Evolutionary conservation across 192 early-diverging fungal species (phyloP).

Genomic region (Backusella psychrophila): DNA sequence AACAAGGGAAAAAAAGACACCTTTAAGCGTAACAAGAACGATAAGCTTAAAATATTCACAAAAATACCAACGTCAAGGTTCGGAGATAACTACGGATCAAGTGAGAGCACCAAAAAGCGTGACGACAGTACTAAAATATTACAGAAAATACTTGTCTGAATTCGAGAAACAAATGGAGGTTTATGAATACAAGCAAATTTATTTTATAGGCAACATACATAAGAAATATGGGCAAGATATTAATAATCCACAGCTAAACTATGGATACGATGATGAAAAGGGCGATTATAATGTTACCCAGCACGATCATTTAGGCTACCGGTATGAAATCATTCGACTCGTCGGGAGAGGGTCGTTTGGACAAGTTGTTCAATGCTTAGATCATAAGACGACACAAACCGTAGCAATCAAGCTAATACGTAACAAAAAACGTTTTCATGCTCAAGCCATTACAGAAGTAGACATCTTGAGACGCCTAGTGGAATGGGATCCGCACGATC

Average conservation of each 20-base stretch:
- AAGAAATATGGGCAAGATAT: conserved; percentile 54
- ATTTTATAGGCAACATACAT: conserved; percentile 77
- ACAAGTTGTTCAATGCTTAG: conserved; percentile 88
- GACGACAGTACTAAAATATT: conserved; percentile 58
- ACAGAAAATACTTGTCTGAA: conserved; percentile 67
- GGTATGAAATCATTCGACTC: conserved; percentile 90
- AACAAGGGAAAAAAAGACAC: not conserved
- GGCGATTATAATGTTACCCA: conserved; percentile 89
- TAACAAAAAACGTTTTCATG: conserved; percentile 96
- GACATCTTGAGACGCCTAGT: conserved; percentile 85
- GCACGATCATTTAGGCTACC: conserved; percentile 88
- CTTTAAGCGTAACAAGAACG: not conserved
- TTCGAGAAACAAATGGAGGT: conserved; percentile 87
- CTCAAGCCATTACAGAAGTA: conserved; percentile 91
- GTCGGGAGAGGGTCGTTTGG: conserved; percentile 91
- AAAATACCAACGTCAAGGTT: not conserved
- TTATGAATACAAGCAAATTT: conserved; percentile 72
- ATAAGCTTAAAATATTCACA: not conserved
- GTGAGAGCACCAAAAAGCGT: conserved; percentile 40
- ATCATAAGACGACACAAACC: conserved; percentile 85
- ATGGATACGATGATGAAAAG: conserved; percentile 84
- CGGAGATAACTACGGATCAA: not conserved
- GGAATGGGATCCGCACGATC: conserved; percentile 81
- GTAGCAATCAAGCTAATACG: conserved; percentile 94
- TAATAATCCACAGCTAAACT: conserved; percentile 54